These are phyloP conservation scores for Emericellopsis terricola DNA, from an alignment of 495 filamentous ascomycete genomes.

Conservation along the genomic window DNA sequence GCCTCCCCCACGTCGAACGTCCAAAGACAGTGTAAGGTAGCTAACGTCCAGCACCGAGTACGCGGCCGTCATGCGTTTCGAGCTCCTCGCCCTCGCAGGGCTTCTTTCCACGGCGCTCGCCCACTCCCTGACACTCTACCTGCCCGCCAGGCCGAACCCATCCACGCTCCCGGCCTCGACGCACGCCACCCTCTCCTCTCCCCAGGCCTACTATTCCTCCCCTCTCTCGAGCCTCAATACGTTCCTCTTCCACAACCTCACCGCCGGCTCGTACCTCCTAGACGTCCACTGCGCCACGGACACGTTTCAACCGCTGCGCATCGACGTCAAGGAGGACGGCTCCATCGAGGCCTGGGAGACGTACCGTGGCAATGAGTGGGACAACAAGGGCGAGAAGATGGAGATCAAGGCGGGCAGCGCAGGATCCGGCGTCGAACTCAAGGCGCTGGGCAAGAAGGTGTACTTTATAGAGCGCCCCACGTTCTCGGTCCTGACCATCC, in stretches of 20 bases:
- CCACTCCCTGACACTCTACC: neutral
- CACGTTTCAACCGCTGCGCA: constrained; percentile 53
- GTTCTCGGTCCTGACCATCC: constrained; percentile 45
- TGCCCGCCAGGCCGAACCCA: constrained; percentile 25
- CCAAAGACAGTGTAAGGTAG: no score
- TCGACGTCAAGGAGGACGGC: constrained; percentile 47
- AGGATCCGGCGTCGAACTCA: constrained; percentile 31
- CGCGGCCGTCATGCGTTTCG: neutral
- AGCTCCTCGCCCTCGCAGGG: neutral
- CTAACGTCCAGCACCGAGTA: no score
- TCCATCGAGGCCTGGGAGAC: constrained; percentile 60
- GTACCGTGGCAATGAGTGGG: constrained; percentile 75
- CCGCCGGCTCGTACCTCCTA: constrained; percentile 53
- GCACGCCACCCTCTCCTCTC: constrained; percentile 48
- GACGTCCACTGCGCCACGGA: constrained; percentile 58
- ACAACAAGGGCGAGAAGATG: constrained; percentile 53
- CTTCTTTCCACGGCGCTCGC: neutral
- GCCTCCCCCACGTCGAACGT: no score
- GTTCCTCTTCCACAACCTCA: constrained; percentile 56
- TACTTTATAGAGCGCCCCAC: constrained; percentile 56
- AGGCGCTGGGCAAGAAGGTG: constrained; percentile 40
- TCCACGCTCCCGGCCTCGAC: constrained; percentile 44
- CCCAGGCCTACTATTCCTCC: constrained; percentile 26
- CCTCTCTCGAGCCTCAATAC: constrained; percentile 45
- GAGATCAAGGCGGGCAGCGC: constrained; percentile 13